These are phyloP conservation scores for Leccinum variicolor DNA, from an alignment of 768 basidiomycete species.

Conservation along the genomic window DNA sequence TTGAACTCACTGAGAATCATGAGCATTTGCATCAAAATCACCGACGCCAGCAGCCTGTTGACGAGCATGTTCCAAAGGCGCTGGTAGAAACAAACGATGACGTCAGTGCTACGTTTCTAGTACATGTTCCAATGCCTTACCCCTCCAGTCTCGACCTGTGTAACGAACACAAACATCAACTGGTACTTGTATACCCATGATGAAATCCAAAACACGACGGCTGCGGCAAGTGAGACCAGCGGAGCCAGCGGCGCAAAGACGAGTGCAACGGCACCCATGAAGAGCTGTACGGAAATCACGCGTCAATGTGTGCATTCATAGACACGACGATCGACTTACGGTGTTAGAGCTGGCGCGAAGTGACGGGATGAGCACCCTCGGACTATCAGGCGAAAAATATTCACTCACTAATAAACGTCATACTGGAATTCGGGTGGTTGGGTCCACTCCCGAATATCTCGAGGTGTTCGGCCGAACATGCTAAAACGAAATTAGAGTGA, in stretches of 20 bases:
- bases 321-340: slow-evolving; percentile 33
- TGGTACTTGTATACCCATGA: slow-evolving; percentile 95
- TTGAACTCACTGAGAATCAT: slow-evolving; percentile 77
- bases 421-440: slow-evolving; percentile 89
- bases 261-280: slow-evolving; percentile 90
- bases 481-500: slow-evolving; percentile 33
- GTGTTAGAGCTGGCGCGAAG: slow-evolving; percentile 46
- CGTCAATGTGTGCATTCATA: slow-evolving; percentile 4
- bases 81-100: slow-evolving; percentile 35
- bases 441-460: slow-evolving; percentile 88
- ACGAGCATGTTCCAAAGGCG: slow-evolving; percentile 92
- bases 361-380: background rate
- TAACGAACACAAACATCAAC: slow-evolving; percentile 90
- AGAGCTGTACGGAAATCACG: slow-evolving; percentile 44
- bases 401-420: slow-evolving; percentile 74
- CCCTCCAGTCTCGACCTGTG: slow-evolving; percentile 91
- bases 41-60: slow-evolving; percentile 79
- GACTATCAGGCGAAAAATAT: background rate
- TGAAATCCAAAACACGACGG: slow-evolving; percentile 82
- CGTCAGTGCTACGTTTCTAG: background rate
- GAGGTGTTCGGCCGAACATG: slow-evolving; percentile 82
- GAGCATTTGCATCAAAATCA: slow-evolving; percentile 83
- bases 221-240: slow-evolving; percentile 78
- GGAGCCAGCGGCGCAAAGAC: slow-evolving; percentile 96
- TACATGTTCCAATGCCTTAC: slow-evolving; percentile 42